Evolutionary conservation across 1,284 basidiomycete species (phyloP).

Genomic region (Moniliella sp.): DNA sequence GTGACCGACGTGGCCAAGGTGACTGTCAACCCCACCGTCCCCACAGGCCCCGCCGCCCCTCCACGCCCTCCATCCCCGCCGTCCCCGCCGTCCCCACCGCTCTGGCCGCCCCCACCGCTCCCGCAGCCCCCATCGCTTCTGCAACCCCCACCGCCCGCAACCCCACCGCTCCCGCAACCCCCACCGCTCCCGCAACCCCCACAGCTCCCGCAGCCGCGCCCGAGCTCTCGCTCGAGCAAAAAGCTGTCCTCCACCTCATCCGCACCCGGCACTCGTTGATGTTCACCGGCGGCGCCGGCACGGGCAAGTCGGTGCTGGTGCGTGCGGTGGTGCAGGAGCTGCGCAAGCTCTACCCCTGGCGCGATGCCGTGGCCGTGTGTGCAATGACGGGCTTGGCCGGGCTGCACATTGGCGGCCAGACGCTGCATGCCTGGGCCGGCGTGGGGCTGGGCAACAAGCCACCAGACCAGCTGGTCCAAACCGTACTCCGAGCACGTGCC

Average conservation of each 20-base stretch:
- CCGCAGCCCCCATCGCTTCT: too few species aligned
- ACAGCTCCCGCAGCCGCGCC: too few species aligned
- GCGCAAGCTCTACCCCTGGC: conserved; percentile 38
- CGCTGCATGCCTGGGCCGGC: conserved; percentile 73
- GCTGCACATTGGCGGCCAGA: conserved; percentile 77
- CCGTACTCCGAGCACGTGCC: conserved; percentile 48
- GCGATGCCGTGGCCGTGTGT: conserved; percentile 55
- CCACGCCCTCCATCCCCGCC: too few species aligned
- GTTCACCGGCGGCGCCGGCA: conserved; percentile 41
- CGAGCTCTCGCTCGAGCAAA: neutral
- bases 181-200: too few species aligned
- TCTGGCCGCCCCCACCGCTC: too few species aligned
- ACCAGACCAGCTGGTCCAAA: conserved; percentile 44
- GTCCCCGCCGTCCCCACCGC: too few species aligned
- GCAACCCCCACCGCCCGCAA: too few species aligned
- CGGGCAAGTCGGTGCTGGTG: conserved; percentile 82
- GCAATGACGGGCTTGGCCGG: conserved; percentile 74
- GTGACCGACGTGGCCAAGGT: too few species aligned
- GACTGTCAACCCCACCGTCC: too few species aligned
- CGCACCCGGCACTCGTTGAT: neutral
- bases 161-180: too few species aligned
- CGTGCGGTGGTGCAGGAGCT: conserved; percentile 59
- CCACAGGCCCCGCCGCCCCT: too few species aligned
- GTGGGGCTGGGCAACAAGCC: conserved; percentile 60
- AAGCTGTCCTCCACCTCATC: neutral